Evolutionary conservation across 768 basidiomycete genomes (phyloP).

Genomic region (Tephrocybe sp.): DNA sequence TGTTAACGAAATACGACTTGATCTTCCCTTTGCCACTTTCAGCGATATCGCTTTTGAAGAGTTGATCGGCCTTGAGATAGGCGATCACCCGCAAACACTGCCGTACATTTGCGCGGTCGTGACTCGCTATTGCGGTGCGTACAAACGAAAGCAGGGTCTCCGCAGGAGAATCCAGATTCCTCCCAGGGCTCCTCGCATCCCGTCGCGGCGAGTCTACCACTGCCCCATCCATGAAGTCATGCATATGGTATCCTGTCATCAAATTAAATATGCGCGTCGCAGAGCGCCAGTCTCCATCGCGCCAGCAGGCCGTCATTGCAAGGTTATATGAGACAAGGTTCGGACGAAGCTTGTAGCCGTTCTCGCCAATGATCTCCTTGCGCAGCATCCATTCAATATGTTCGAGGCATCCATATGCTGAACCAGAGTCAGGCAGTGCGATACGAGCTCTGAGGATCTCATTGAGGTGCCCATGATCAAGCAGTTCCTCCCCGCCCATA

Average conservation of each 20-base stretch:
- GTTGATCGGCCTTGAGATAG: conserved; percentile 37
- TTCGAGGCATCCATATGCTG: conserved; percentile 52
- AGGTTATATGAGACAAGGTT: conserved; percentile 56
- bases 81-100: conserved; percentile 63
- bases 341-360: conserved; percentile 47
- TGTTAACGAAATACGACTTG: conserved; percentile 42
- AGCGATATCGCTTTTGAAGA: conserved; percentile 28
- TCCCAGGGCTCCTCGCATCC: conserved; percentile 42
- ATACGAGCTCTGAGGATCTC: conserved; percentile 59
- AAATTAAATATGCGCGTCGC: conserved; percentile 61
- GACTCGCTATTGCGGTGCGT: conserved; percentile 55
- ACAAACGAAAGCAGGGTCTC: conserved; percentile 58
- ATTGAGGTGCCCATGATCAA: conserved; percentile 60
- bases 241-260: conserved; percentile 66
- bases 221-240: conserved; percentile 54
- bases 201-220: conserved; percentile 34
- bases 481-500: conserved; percentile 35
- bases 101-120: conserved; percentile 49
- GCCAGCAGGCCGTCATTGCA: conserved; percentile 65
- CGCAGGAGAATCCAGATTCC: conserved; percentile 46
- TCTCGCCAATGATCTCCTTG: conserved; percentile 45
- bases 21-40: conserved; percentile 30
- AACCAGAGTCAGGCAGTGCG: conserved; percentile 35
- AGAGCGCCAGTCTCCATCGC: conserved; percentile 59
- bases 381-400: conserved; percentile 70